These are phyloP conservation scores for Ceratobasidium sp. DNA, from an alignment of 1,284 basidiomycete genomes.

Conservation along the genomic window DNA sequence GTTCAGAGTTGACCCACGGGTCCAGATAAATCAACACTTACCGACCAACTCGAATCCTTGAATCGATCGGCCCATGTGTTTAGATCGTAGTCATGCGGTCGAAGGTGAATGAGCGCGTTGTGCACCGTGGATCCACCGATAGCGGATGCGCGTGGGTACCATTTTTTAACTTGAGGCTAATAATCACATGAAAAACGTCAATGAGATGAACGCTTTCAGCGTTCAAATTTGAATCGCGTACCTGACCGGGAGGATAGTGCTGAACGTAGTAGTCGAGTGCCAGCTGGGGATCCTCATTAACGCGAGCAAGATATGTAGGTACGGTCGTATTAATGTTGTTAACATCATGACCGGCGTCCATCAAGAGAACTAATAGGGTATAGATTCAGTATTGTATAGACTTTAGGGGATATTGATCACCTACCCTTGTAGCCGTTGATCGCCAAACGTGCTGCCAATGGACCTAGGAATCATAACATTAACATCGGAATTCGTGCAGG, in stretches of 20 bases:
- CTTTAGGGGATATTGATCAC: not conserved
- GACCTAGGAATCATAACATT: not conserved
- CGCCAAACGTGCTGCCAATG: conserved; percentile 30
- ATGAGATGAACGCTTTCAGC: not conserved
- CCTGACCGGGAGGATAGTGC: conserved; percentile 36
- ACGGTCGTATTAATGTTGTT: conserved; percentile 30
- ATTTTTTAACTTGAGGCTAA: conserved; percentile 33
- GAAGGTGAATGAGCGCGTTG: conserved; percentile 36
- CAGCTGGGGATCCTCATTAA: conserved; percentile 28
- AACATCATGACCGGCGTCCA: conserved; percentile 34
- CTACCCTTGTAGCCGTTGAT: conserved; percentile 35
- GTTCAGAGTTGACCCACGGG: not conserved
- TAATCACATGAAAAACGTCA: not conserved
- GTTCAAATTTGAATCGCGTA: not conserved
- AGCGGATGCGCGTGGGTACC: conserved; percentile 30
- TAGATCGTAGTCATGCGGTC: conserved; percentile 31
- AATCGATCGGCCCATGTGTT: conserved; percentile 20
- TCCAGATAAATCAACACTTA: not conserved
- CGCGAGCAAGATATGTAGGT: conserved; percentile 28
- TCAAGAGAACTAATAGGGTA: conserved; percentile 10
- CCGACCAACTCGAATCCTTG: conserved; percentile 37
- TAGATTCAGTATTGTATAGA: not conserved
- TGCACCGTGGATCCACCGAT: conserved; percentile 35
- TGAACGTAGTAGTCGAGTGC: conserved; percentile 37
- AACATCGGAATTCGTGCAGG: not conserved